These are phyloP conservation scores for Leishmania braziliensis DNA, from an alignment of 208 protist genomes.

Conservation along the genomic window DNA sequence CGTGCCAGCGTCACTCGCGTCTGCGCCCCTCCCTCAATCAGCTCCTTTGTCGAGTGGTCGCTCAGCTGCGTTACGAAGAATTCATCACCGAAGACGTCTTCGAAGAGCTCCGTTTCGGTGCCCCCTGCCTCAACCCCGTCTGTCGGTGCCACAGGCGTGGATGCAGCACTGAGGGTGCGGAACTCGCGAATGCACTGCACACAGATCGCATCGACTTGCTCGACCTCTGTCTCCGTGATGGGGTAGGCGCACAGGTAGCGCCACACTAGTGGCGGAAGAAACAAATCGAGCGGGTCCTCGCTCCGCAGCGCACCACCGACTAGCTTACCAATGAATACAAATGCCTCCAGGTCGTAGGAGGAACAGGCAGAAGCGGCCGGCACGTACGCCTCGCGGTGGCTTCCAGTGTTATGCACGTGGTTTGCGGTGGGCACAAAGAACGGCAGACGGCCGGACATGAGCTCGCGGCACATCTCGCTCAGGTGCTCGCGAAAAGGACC, in stretches of 20 bases:
- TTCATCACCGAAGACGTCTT: constrained; percentile 85
- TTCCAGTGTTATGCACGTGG: constrained; percentile 83
- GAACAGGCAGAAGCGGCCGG: constrained; percentile 72
- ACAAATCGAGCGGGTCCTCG: constrained; percentile 89
- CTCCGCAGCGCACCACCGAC: constrained; percentile 95
- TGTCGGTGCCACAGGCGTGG: not conserved
- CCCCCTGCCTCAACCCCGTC: constrained; percentile 10
- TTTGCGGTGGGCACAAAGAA: constrained; percentile 94
- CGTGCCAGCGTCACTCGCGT: constrained; percentile 76
- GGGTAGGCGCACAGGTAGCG: constrained; percentile 73
- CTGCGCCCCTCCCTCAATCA: constrained; percentile 64
- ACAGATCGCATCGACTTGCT: constrained; percentile 82
- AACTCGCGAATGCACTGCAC: constrained; percentile 89
- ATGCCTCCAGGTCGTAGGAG: constrained; percentile 66
- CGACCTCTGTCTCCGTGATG: constrained; percentile 73
- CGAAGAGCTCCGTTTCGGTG: constrained; percentile 61
- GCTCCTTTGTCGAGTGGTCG: constrained; percentile 77
- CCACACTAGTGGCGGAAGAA: constrained; percentile 93
- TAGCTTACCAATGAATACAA: constrained; percentile 92
- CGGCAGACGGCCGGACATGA: constrained; percentile 78
- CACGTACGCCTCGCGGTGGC: constrained; percentile 88
- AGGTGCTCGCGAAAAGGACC: constrained; percentile 94
- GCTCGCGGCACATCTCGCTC: constrained; percentile 92
- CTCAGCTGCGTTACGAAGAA: constrained; percentile 84
- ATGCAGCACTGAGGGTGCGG: constrained; percentile 39